A percentile compares a stretch with the other conserved stretches of the same genome.
phyloP scores from a whole-genome alignment of 2,329 filamentous ascomycete genomes.

The Fusarium agapanthi region DNA sequence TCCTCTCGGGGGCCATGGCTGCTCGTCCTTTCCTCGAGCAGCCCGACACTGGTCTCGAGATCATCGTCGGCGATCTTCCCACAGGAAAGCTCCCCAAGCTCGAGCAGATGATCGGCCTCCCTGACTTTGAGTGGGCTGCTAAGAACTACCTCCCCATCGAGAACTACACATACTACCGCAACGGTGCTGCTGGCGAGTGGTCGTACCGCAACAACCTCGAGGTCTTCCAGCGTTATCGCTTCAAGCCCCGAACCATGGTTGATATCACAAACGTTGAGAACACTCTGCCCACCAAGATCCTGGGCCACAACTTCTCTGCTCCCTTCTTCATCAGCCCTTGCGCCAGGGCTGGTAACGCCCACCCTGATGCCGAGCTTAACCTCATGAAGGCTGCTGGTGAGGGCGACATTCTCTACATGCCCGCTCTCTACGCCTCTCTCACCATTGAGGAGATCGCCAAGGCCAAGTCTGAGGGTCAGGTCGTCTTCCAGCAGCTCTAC shows the following conservation, averaged over 20 bases:
- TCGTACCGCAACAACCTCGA: conserved; percentile 66
- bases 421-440: conserved; percentile 46
- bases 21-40: conserved; percentile 56
- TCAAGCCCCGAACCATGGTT: conserved; percentile 59
- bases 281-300: conserved; percentile 56
- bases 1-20: conserved; percentile 50
- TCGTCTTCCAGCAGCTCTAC: conserved; percentile 51
- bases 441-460: conserved; percentile 51
- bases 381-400: conserved; percentile 58
- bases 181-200: conserved; percentile 64
- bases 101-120: conserved; percentile 56
- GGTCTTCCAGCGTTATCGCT: conserved; percentile 57
- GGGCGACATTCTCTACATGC: conserved; percentile 62
- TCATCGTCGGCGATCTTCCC: conserved; percentile 47
- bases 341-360: conserved; percentile 55
- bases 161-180: conserved; percentile 66
- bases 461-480: conserved; percentile 48
- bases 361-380: conserved; percentile 58
- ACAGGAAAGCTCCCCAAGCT: conserved; percentile 53
- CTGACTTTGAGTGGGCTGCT: conserved; percentile 64
- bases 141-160: conserved; percentile 55
- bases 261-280: conserved; percentile 57
- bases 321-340: conserved; percentile 65
- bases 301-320: conserved; percentile 62
- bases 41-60: conserved; percentile 57